These are phyloP conservation scores for Globisporangium canariense DNA, from an alignment of 352 stramenopile species.

Conservation along the genomic window DNA sequence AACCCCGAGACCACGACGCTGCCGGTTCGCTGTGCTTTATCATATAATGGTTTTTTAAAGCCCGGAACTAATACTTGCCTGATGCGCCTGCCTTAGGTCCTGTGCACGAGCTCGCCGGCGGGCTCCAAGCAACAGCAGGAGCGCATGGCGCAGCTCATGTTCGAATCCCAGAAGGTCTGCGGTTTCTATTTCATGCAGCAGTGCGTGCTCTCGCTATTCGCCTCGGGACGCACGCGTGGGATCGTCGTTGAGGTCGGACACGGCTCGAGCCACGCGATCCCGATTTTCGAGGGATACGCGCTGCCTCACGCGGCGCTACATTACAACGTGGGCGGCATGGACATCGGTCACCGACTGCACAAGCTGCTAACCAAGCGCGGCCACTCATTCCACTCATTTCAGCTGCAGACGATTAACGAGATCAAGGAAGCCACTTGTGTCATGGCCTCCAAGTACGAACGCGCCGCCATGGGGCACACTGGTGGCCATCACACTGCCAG, in stretches of 20 bases:
- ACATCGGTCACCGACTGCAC: conserved; percentile 75
- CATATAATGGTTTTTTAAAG: neutral
- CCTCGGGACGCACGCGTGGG: conserved; percentile 82
- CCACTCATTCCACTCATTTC: conserved; percentile 66
- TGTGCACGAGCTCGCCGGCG: conserved; percentile 61
- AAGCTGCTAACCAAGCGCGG: conserved; percentile 64
- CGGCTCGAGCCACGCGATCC: conserved; percentile 81
- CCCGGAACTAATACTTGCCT: too few relatives aligned
- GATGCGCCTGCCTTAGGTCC: conserved; percentile 27
- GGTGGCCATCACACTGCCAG: conserved; percentile 1
- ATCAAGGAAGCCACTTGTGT: conserved; percentile 80
- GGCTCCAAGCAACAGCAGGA: conserved; percentile 69
- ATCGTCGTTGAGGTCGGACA: conserved; percentile 85
- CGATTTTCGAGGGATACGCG: conserved; percentile 83
- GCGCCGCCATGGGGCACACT: conserved; percentile 12
- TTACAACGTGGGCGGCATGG: conserved; percentile 64
- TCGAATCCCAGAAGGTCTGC: conserved; percentile 76
- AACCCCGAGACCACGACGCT: conserved; percentile 71
- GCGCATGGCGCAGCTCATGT: conserved; percentile 82
- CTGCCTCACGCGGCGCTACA: conserved; percentile 72
- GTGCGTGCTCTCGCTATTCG: conserved; percentile 81
- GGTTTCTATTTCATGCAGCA: conserved; percentile 88
- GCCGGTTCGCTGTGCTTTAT: conserved; percentile 18
- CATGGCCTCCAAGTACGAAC: conserved; percentile 30
- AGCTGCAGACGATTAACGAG: conserved; percentile 72